Base-by-base conservation (phyloP, 352 stramenopile species). In the Phytopythium delawarense region DNA sequence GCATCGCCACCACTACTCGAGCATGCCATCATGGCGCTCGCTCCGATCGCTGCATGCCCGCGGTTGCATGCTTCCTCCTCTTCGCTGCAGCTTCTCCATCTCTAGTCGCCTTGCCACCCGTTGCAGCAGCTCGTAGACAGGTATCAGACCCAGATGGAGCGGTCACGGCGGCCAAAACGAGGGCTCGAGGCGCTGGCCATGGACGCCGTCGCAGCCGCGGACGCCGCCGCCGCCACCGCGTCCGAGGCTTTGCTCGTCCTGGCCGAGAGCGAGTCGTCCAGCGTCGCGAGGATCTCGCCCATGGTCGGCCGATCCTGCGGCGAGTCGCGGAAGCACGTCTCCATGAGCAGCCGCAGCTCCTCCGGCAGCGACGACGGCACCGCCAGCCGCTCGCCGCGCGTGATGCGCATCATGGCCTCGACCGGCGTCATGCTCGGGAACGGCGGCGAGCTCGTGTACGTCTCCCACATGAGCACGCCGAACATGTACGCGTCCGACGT, bases 401-500 rank as follows among this genome's bases (percentile, higher is more conserved):
- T 61, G 20, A 93, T 76, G 15, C 73, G 70, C 66, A 88, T 78
- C 68, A 87, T 84, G 2, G 81, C 84, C 59, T 91, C 72, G 7
- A 87, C 64, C 11, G 81, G 73, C 37, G 84, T 79, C 44, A 89
- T 69, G 16, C 62, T 64, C 9, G 78, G 69, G 57, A 89, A 91
- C 50, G 84, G 84, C 13, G 70, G 59, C 2, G 68, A 76, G 40
- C 68, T 77, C 0, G 74, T 88, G 60, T 77, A 91, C 12, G 81
- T 91, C 61, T 94, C 84, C 79, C 81, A 94, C 81, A 92, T 90
- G 21, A 94, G 67, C 40, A 94, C 83, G 48, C 84, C 84, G 70
- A 92, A 94, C 79, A 90, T 89, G 69, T 87, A 94, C 63, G 82
- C 74, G 57, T 94, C 84, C 16, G 82, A 91, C 45, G 88, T 67